These are phyloP conservation scores for Aspergillus quadricinctus DNA, from an alignment of 2,329 filamentous ascomycete species.

Conservation along the genomic window DNA sequence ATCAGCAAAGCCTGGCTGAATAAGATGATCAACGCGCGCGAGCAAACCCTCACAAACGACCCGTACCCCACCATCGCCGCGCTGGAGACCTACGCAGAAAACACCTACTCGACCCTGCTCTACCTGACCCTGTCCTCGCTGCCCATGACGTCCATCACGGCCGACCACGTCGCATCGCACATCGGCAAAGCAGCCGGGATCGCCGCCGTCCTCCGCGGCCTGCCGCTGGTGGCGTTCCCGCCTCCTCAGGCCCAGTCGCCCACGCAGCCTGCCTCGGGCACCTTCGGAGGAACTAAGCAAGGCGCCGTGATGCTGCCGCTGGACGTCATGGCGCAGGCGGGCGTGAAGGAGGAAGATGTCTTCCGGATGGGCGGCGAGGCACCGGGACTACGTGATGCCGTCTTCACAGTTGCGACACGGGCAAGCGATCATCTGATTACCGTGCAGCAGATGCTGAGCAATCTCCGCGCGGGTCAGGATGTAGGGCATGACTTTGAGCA, in stretches of 20 bases:
- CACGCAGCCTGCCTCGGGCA: constrained; percentile 42
- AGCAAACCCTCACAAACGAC: constrained; percentile 76
- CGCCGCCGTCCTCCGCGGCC: constrained; percentile 74
- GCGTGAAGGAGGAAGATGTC: constrained; percentile 83
- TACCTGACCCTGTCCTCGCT: constrained; percentile 81
- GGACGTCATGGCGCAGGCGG: constrained; percentile 79
- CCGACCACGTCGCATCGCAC: constrained; percentile 91
- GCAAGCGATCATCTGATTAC: constrained; percentile 96
- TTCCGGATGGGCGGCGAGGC: constrained; percentile 76
- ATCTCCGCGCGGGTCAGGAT: constrained; percentile 66
- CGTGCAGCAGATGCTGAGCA: constrained; percentile 83
- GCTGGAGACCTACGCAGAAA: constrained; percentile 86
- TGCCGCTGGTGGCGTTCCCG: constrained; percentile 82
- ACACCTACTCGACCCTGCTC: constrained; percentile 87
- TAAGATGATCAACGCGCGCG: constrained; percentile 73
- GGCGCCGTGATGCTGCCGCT: constrained; percentile 75
- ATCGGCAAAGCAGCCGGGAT: constrained; percentile 94
- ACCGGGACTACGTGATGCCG: constrained; percentile 75
- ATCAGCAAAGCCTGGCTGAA: constrained; percentile 69
- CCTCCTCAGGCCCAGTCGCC: constrained; percentile 55
- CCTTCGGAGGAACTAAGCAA: constrained; percentile 43
- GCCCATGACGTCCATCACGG: constrained; percentile 73
- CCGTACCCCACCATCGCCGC: constrained; percentile 70
- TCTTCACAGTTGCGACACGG: constrained; percentile 87
- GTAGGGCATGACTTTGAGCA: constrained; percentile 89